phyloP scores from a whole-genome alignment of 1,139 yeast genomes.

The Kodamaea sp. region DNA sequence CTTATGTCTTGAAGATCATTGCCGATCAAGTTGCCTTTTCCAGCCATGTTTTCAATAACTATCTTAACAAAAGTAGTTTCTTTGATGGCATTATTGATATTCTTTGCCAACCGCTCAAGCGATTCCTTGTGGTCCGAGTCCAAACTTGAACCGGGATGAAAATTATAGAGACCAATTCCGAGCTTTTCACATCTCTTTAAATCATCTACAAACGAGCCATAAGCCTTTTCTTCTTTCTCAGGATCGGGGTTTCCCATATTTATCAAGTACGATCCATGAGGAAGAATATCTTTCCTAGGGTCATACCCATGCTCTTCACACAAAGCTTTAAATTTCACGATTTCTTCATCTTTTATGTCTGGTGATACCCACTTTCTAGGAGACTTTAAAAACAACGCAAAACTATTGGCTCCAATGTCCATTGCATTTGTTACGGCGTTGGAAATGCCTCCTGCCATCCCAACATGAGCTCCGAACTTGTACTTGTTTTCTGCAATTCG shows the following conservation, averaged over 20 bases:
- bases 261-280: conserved; percentile 93
- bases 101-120: conserved; percentile 66
- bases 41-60: conserved; percentile 97
- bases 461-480: conserved; percentile 84
- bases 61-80: conserved; percentile 79
- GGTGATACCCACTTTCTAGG: conserved; percentile 94
- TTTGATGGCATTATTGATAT: conserved; percentile 74
- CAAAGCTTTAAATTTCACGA: conserved; percentile 58
- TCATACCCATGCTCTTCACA: conserved; percentile 68
- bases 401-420: conserved; percentile 77
- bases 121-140: conserved; percentile 71
- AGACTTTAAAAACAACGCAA: conserved; percentile 87
- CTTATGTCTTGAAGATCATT: conserved; percentile 74
- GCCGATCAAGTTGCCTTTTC: conserved; percentile 90
- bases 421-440: conserved; percentile 76
- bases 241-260: conserved; percentile 88
- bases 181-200: conserved; percentile 80
- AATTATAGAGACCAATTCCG: conserved; percentile 82
- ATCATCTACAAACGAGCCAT: conserved; percentile 83
- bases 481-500: conserved; percentile 23
- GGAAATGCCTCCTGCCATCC: conserved; percentile 71
- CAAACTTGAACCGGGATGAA: conserved; percentile 93
- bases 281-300: conserved; percentile 75
- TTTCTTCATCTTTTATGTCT: conserved; percentile 66
- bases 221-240: conserved; percentile 76